These are phyloP conservation scores for Zalaria sp. DNA, from an alignment of 2,329 filamentous ascomycete genomes.

Conservation along the genomic window DNA sequence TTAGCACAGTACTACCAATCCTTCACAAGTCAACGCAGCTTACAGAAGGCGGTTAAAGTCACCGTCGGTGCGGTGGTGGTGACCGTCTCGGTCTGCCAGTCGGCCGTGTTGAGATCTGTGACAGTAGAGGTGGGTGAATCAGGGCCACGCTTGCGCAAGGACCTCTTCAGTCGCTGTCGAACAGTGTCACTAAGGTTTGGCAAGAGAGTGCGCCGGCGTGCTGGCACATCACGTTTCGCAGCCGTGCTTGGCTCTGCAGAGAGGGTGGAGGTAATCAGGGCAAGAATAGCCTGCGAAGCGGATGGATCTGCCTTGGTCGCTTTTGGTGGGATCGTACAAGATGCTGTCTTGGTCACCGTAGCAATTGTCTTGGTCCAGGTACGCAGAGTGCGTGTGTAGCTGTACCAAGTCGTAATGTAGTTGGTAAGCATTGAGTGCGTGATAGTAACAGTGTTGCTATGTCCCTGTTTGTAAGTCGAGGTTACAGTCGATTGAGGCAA, in stretches of 20 bases:
- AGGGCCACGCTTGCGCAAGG: slow-evolving; percentile 16
- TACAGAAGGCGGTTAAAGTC: slow-evolving; percentile 10
- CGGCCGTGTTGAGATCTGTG: slow-evolving; percentile 11
- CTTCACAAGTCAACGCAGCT: not conserved
- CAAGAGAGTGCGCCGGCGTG: not conserved
- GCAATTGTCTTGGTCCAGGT: slow-evolving; percentile 1
- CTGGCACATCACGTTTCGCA: not conserved
- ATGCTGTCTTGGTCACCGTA: slow-evolving; percentile 18
- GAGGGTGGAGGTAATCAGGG: not conserved
- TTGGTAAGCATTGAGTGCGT: slow-evolving; percentile 7
- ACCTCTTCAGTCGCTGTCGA: not conserved
- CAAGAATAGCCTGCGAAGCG: not conserved
- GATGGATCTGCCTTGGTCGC: slow-evolving; percentile 8
- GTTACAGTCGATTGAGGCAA: slow-evolving; percentile 7
- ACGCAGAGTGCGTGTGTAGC: slow-evolving; percentile 1
- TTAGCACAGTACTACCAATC: no score
- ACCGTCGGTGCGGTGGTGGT: slow-evolving; percentile 10
- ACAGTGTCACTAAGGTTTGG: not conserved
- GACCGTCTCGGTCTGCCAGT: slow-evolving; percentile 10
- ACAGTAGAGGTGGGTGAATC: slow-evolving; percentile 20
- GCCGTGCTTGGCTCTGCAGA: not conserved
- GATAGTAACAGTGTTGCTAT: slow-evolving; percentile 5
- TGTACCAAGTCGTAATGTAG: slow-evolving; percentile 3
- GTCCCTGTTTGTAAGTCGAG: slow-evolving; percentile 13
- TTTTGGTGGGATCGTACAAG: slow-evolving; percentile 14